These are phyloP conservation scores for Fusarium pseudonygamai DNA, from an alignment of 2,329 filamentous ascomycete species.

Conservation along the genomic window DNA sequence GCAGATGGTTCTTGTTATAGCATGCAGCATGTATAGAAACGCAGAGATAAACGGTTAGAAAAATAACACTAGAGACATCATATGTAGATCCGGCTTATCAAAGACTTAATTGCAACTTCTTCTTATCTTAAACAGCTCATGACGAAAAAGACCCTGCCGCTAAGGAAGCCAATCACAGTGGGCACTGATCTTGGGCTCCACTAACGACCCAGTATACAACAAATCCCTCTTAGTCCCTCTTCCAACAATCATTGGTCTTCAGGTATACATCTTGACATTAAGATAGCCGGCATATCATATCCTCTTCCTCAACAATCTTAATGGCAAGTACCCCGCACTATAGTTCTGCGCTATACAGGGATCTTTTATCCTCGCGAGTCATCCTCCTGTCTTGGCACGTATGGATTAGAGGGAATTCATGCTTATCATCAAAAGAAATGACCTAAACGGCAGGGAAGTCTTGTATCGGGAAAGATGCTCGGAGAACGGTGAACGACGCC, in stretches of 20 bases:
- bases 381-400: neutral
- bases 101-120: too few relatives aligned
- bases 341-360: neutral
- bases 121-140: too few relatives aligned
- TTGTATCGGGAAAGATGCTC: too few relatives aligned
- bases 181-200: neutral
- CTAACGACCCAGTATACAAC: neutral
- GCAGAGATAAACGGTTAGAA: too few relatives aligned
- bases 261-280: constrained; percentile 15
- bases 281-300: too few relatives aligned
- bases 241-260: accelerated
- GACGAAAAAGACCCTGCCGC: neutral
- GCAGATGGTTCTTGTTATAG: too few relatives aligned
- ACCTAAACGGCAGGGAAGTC: too few relatives aligned
- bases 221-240: accelerated
- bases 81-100: too few relatives aligned
- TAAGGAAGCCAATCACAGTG: neutral
- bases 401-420: accelerated
- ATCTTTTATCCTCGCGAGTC: too few relatives aligned
- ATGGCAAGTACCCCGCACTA: neutral
- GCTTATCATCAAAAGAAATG: neutral
- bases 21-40: too few relatives aligned
- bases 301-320: neutral
- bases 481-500: neutral
- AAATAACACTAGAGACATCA: too few relatives aligned